Percentiles rank a stretch among this genome's conserved stretches.
These are phyloP conservation scores for Hypomontagnella submonticulosa DNA, from an alignment of 495 filamentous ascomycete species.

Conservation along the genomic window DNA sequence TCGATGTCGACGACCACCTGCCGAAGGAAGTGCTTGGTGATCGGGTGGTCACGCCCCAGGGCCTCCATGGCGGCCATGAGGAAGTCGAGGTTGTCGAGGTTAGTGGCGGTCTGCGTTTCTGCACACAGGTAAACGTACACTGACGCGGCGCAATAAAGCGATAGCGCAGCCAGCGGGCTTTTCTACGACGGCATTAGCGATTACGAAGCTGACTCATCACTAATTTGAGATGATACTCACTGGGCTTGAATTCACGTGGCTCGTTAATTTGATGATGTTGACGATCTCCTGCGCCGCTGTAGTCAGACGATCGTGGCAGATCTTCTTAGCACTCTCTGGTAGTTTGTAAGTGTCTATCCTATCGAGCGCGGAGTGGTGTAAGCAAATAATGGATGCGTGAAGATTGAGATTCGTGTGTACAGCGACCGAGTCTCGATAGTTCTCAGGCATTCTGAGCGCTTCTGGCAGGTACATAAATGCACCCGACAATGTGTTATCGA, in stretches of 20 bases:
- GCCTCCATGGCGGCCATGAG: conserved; percentile 53
- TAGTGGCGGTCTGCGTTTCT: conserved; percentile 44
- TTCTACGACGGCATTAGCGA: conserved; percentile 40
- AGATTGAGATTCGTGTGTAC: conserved; percentile 59
- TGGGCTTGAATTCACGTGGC: conserved; percentile 42
- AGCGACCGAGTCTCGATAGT: conserved; percentile 51
- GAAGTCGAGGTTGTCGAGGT: conserved; percentile 52
- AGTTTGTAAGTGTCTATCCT: conserved; percentile 53
- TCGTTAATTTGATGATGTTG: conserved; percentile 55
- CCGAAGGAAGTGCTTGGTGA: conserved; percentile 54
- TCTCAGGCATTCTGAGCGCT: conserved; percentile 51
- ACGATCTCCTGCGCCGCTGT: conserved; percentile 58
- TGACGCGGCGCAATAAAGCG: conserved; percentile 56
- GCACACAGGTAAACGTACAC: conserved; percentile 52
- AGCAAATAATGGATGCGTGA: conserved; percentile 57
- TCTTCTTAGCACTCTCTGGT: conserved; percentile 44
- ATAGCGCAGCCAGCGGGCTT: conserved; percentile 53
- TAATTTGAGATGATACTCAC: conserved; percentile 29
- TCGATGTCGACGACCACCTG: conserved; percentile 56
- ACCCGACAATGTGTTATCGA: conserved; percentile 58
- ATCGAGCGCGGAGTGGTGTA: conserved; percentile 56
- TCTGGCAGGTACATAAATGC: conserved; percentile 61
- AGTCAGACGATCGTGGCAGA: conserved; percentile 47
- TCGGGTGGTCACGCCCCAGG: conserved; percentile 49
- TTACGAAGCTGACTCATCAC: not conserved